Conservation (phyloP, 2,329 filamentous ascomycete genomes). For the Fusarium brevicatenulatum region DNA sequence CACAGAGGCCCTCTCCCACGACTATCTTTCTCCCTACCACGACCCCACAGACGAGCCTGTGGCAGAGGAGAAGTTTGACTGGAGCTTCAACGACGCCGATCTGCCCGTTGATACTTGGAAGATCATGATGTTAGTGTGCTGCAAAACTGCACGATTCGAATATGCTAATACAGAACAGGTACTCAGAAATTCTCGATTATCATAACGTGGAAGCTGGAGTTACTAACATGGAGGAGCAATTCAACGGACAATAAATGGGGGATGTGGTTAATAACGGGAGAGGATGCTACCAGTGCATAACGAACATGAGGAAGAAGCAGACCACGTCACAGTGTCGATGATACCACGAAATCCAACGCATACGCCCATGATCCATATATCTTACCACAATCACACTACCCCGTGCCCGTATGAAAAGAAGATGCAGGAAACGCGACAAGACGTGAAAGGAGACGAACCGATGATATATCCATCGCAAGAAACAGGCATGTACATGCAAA, state of each 20-base stretch:
- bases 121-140: constrained; percentile 90
- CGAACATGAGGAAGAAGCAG: constrained; percentile 33
- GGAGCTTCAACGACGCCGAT: constrained; percentile 99
- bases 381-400: constrained; percentile 25
- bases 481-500: constrained; percentile 29
- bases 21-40: constrained; percentile 96
- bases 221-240: constrained; percentile 53
- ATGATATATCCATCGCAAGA: constrained; percentile 7
- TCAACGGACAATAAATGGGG: constrained; percentile 49
- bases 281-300: constrained; percentile 33
- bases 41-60: constrained; percentile 96
- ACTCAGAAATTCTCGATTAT: constrained; percentile 98
- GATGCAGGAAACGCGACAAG: constrained; percentile 24
- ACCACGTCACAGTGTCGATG: constrained; percentile 44
- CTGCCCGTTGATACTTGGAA: constrained; percentile 99
- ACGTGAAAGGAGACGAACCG: constrained; percentile 15
- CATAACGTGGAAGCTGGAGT: constrained; percentile 82
- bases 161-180: constrained; percentile 66
- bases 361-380: constrained; percentile 33
- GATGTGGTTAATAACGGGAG: constrained; percentile 49
- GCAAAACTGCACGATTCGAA: not conserved
- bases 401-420: constrained; percentile 29
- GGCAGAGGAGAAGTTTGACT: constrained; percentile 97
- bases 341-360: constrained; percentile 51
- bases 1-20: constrained; percentile 84